Evolutionary conservation across 208 protist genomes (phyloP), one percentile per base, ranked within the genome.

Genomic region (Trypanosomatidae sp.): DNA sequence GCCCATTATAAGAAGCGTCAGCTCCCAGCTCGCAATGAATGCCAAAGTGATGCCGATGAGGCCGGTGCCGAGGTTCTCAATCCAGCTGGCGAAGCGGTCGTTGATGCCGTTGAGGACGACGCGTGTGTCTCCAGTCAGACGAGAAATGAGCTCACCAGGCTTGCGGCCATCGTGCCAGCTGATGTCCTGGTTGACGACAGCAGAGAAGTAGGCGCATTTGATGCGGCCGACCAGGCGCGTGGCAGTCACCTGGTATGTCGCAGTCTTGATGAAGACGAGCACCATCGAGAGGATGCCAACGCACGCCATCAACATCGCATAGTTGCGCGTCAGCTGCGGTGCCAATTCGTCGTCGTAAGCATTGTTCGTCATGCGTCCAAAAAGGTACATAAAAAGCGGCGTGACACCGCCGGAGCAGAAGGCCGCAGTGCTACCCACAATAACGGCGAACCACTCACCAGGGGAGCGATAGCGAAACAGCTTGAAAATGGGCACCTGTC

Each of bases 61-160:
- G 43, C 92, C 90, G 72, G 89, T 92, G 58, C 81, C 77, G 3
- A 87, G 22, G 74, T 92, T 87, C 70, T 86, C 71, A 53, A 97
- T 80, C 62, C 87, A 86, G 47, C 84, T 77, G 10, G 87, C 82
- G 55, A 96, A 77, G 71, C 93, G 93, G 69, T 97, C 92, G 79
- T 93, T 93, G 62, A 97, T 92, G 60, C 89, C 94, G 72, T 94
- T 94, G 69, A 95, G 88, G 13, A 96, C 76, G 36, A 96, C 82
- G 41, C 81, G 77, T 6, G 82, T 92, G 71, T 94, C 91, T 10
- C 87, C 87, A 9, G 85, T 90, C 68, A 93, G 82, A 60, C 88
- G 88, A 33, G 87, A 86, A 55, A 89, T 91, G 46, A 94, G 80
- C 62, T 82, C 84, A n/a, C 87, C 90, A 41, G 89, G 80, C 39